Evolutionary conservation across 2,329 filamentous ascomycete species (phyloP).

Genomic region (Neopestalotiopsis sp.): DNA sequence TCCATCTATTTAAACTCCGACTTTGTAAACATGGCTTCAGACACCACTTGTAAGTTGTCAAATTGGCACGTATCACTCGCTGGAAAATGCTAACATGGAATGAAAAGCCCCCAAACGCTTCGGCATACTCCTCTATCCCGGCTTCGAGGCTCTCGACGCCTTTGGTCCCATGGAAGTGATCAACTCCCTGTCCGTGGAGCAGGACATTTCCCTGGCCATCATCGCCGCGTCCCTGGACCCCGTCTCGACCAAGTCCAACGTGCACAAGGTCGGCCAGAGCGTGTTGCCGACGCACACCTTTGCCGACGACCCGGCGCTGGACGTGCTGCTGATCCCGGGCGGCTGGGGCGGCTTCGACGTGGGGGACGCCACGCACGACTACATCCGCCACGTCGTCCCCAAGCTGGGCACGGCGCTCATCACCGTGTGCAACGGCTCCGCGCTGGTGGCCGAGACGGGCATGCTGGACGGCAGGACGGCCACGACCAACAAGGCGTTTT

Average conservation of each 20-base stretch:
- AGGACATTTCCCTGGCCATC: conserved; percentile 10
- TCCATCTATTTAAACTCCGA: background rate
- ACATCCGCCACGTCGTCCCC: conserved; percentile 46
- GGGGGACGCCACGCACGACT: conserved; percentile 41
- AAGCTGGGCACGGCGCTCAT: conserved; percentile 54
- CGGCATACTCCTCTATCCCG: conserved; percentile 11
- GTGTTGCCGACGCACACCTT: conserved; percentile 42
- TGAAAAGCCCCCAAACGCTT: conserved; percentile 9
- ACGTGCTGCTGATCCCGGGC: conserved; percentile 47
- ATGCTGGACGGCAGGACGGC: conserved; percentile 61
- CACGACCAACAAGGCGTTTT: conserved; percentile 66
- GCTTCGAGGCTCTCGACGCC: conserved; percentile 17
- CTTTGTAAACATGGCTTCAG: background rate
- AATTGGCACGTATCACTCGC: background rate
- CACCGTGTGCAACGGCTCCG: conserved; percentile 68
- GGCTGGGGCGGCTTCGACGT: conserved; percentile 39
- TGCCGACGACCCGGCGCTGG: conserved; percentile 35
- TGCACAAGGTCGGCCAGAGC: conserved; percentile 16
- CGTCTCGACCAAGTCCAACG: conserved; percentile 7
- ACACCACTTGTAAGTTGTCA: background rate
- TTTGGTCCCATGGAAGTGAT: conserved; percentile 16
- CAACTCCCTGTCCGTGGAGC: conserved; percentile 1
- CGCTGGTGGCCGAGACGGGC: conserved; percentile 58
- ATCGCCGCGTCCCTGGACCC: conserved; percentile 10
- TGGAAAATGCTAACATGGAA: background rate